Evolutionary conservation across 2,329 filamentous ascomycete species (phyloP), one percentile per base, ranked within the genome.

Genomic region (Tolypocladium tundrense): DNA sequence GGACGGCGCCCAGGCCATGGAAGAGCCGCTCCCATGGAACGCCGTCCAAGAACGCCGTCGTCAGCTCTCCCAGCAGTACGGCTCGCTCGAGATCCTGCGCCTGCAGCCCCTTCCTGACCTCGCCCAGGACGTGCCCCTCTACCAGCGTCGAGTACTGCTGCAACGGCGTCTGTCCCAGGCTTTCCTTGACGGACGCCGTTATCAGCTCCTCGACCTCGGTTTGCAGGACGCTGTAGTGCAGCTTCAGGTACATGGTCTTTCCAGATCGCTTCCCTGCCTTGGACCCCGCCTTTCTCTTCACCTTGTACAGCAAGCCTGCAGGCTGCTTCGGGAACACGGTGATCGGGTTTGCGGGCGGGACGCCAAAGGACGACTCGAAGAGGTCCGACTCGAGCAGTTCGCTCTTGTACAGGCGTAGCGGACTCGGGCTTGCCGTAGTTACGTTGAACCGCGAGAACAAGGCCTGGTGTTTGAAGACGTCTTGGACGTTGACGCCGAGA

Each of bases 401-500:
- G 62, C 89, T 90, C 57, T 82, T 82, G 52, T 88, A 79, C 8
- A 99, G 75, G 4, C 88, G 82, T 11, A 97, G 71, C 0, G 94
- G 94, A 37, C 87, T 86, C 31, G 82, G 71, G 58, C 81, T 90
- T 1, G 90, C 88, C 0, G 92, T 91, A 14, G 90, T 91, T 56
- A 99, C 87, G 16, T 90, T 96, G 70, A 99, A 99, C 11, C 88
- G 87, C 0, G 92, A 97, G 67, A 94, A 94, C 0, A 97, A 79
- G 0, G 84, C 80, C 9, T 85, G 76, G 61, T 90, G 85, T 69
- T 96, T 96, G 77, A 97, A 97, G 35, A 95, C 84, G 65, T 99
- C 94, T 66, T 97, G 92, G 7, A 99, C 94, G 63, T 97, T 97
- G 61, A 99, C 94, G 3, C 93, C 92, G 4, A 99, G 79, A 0